phyloP scores from a whole-genome alignment of 768 basidiomycete species.

The Hygrophorus pudorinus region DNA sequence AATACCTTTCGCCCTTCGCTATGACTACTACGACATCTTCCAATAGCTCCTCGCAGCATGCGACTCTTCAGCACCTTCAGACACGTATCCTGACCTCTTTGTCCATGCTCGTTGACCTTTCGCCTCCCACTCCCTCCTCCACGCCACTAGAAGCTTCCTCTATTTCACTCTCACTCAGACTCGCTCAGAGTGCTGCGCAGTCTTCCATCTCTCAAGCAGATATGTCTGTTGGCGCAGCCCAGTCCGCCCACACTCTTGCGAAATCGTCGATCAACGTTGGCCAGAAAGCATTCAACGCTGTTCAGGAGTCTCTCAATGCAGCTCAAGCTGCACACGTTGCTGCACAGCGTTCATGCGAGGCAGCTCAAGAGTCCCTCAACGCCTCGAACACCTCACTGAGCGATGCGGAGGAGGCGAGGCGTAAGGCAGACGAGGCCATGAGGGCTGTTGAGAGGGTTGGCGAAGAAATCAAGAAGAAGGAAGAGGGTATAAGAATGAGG shows the following conservation, averaged over 20 bases:
- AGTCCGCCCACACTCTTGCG: neutral
- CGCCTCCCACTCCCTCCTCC: constrained; percentile 8
- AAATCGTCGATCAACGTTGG: neutral
- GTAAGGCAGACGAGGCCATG: constrained; percentile 15
- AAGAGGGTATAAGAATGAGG: neutral
- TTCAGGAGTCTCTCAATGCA: constrained; percentile 4
- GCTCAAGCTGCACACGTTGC: constrained; percentile 16
- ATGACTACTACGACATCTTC: neutral
- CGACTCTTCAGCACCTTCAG: constrained; percentile 16
- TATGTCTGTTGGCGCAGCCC: neutral
- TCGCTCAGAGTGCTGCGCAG: neutral
- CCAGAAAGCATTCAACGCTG: neutral
- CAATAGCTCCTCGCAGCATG: constrained; percentile 1
- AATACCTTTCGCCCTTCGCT: neutral
- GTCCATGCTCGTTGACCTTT: neutral
- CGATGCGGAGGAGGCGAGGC: constrained; percentile 16
- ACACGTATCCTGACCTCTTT: constrained; percentile 13
- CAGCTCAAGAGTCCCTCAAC: constrained; percentile 18
- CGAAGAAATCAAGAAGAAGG: constrained; percentile 12
- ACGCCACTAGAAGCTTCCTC: neutral
- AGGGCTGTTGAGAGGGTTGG: constrained; percentile 13
- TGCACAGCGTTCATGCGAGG: constrained; percentile 20
- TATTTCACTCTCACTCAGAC: neutral
- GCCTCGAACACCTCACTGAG: constrained; percentile 19
- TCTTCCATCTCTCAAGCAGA: neutral